Conservation (phyloP, 192 early-diverging fungal genomes). For the Geranomyces variabilis region DNA sequence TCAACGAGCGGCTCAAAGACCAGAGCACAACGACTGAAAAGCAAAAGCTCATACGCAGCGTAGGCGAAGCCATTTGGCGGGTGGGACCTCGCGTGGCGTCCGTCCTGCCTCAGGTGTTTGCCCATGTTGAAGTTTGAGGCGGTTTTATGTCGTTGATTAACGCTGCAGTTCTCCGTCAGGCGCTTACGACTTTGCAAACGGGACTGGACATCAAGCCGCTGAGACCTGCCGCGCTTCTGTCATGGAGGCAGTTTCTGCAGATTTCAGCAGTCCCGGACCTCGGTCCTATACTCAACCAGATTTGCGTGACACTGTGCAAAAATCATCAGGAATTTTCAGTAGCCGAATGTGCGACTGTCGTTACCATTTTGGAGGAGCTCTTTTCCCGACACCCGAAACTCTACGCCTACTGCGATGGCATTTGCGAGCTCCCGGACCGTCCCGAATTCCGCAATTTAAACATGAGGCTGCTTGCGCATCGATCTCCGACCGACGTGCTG, state of each 20-base stretch:
- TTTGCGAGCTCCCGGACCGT: conserved; percentile 34
- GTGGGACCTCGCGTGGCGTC: conserved; percentile 34
- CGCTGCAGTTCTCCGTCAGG: conserved; percentile 35
- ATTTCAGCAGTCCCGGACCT: conserved; percentile 30
- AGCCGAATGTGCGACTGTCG: conserved; percentile 5
- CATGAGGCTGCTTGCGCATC: conserved; percentile 9
- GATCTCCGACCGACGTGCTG: background rate
- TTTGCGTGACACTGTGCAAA: conserved; percentile 34
- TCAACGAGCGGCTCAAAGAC: conserved; percentile 39
- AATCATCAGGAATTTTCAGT: conserved; percentile 29
- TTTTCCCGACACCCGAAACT: conserved; percentile 25
- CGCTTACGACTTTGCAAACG: conserved; percentile 48
- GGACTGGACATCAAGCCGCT: conserved; percentile 34
- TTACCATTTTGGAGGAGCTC: conserved; percentile 42
- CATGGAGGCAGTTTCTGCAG: conserved; percentile 44
- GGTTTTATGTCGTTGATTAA: background rate
- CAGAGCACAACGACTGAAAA: conserved; percentile 20
- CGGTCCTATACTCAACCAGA: conserved; percentile 36
- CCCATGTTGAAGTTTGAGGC: background rate
- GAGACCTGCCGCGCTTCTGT: conserved; percentile 31
- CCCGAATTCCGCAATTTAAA: conserved; percentile 33
- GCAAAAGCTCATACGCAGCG: conserved; percentile 30
- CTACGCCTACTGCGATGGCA: conserved; percentile 17
- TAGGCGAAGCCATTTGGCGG: conserved; percentile 41
- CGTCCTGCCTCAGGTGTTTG: conserved; percentile 41